Evolutionary conservation across 2,329 filamentous ascomycete species (phyloP), one percentile per base, ranked within the genome.

Genomic region (Cercospora zeina): DNA sequence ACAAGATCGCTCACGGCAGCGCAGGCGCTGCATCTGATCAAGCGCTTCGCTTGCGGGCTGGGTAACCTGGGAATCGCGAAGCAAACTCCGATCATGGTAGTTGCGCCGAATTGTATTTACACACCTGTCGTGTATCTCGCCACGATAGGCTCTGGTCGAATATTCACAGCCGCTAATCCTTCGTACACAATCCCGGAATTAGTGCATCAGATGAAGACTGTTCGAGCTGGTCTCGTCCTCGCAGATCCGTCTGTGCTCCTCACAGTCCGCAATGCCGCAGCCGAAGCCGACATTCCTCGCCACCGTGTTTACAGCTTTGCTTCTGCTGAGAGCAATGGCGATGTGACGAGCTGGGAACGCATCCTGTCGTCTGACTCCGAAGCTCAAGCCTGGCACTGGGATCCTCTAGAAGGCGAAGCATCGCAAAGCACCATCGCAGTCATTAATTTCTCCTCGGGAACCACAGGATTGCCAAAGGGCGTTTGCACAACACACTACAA

Each of bases 391-490:
- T 62, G 59, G 59, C 19, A 27, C 11, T 62, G 59, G 59, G 59
- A 62, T 30, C 33, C 54, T 16, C 45, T 62, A 24, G 31, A 45
- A 11, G 59, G 59, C 31, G 19, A 57, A 16, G 33, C 54, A 14
- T 56, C 59, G 2, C 54, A 53, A 39, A 34, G 51, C 13, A 62
- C 59, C 4, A 84, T 85, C 1, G 85, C 88, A 67, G 87, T 85
- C 31, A 82, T 96, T 65, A 95, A 96, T 75, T 96, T 95, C 76
- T 89, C 86, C 67, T 88, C 84, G 30, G 86, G 90, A 11, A 93
- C 89, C 0, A 96, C 91, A 0, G 91, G 91, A 5, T 81, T 91
- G 5, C 90, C 91, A 5, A 96, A 96, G 74, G 91, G 91, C 9
- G 91, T 95, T 13, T 87, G 89, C 76, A 89, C 95, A 66, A 86